Conservation (phyloP, 352 stramenopile species). For the Phytophthora europaea region DNA sequence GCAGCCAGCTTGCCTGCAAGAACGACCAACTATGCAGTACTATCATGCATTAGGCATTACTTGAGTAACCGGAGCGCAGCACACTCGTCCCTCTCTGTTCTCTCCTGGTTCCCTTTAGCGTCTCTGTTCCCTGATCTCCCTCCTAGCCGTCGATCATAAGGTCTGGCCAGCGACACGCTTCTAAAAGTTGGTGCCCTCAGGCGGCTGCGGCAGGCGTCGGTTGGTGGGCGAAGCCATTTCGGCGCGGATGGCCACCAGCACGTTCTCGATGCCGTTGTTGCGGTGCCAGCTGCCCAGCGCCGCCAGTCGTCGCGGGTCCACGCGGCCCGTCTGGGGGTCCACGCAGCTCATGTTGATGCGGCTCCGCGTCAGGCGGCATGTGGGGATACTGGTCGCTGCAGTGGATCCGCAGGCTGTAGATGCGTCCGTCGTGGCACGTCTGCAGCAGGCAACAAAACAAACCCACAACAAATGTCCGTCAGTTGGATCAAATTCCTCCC, state of each 20-base stretch:
- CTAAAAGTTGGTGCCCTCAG: conserved; percentile 94
- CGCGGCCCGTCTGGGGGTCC: conserved; percentile 87
- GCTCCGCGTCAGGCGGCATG: conserved; percentile 92
- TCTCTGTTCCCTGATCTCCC: conserved; percentile 17
- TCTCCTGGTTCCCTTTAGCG: conserved; percentile 17
- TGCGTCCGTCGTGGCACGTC: conserved; percentile 96
- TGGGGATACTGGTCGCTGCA: conserved; percentile 96
- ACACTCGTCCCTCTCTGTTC: conserved; percentile 4
- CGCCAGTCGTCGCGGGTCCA: conserved; percentile 80
- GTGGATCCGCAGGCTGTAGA: conserved; percentile 97
- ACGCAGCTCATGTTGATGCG: conserved; percentile 99
- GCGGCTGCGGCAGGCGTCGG: conserved; percentile 91
- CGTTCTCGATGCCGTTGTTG: conserved; percentile 92
- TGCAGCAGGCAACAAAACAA: conserved; percentile 38
- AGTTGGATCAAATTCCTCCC: neutral
- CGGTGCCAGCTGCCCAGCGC: conserved; percentile 87
- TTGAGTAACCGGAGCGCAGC: conserved; percentile 26
- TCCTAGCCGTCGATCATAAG: conserved; percentile 16
- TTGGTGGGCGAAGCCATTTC: conserved; percentile 92
- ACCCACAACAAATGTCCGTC: neutral
- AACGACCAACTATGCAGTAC: conserved; percentile 34
- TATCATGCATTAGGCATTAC: conserved; percentile 48
- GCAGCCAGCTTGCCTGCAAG: neutral
- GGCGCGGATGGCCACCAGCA: conserved; percentile 90
- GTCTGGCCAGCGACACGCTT: conserved; percentile 36